Percentiles rank a stretch among this genome's conserved stretches.
Evolutionary conservation across 768 basidiomycete genomes (phyloP).

Genomic region (Lentinula aciculospora): DNA sequence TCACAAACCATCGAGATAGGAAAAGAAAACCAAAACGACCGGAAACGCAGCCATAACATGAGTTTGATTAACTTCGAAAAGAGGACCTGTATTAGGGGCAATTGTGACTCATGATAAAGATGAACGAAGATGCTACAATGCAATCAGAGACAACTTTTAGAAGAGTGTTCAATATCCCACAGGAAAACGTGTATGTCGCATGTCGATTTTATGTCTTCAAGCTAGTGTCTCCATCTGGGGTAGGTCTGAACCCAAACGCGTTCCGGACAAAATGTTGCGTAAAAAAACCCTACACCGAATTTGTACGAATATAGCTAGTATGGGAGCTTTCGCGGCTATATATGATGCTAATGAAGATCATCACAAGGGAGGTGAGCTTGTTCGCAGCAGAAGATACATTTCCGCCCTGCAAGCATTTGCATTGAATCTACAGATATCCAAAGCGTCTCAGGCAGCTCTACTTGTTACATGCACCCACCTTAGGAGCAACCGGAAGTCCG

Average conservation of each 20-base stretch:
- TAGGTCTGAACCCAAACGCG: background rate
- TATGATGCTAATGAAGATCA: too few species aligned
- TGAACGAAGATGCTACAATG: background rate
- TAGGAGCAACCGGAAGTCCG: too few species aligned
- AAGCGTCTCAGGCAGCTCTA: too few species aligned
- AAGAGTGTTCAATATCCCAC: background rate
- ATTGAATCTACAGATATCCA: too few species aligned
- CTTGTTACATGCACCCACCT: too few species aligned
- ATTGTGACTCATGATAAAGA: too few species aligned
- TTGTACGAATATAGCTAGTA: too few species aligned
- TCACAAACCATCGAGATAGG: background rate
- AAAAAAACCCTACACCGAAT: background rate
- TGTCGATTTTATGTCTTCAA: background rate
- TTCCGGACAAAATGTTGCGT: background rate
- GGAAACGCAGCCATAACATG: background rate
- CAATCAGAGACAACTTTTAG: background rate
- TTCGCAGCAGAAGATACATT: too few species aligned
- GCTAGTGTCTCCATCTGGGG: background rate
- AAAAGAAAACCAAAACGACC: background rate
- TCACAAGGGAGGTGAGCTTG: too few species aligned
- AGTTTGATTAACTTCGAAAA: background rate
- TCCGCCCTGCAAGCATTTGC: too few species aligned
- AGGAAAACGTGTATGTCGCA: background rate
- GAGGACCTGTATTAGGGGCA: background rate
- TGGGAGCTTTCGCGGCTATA: too few species aligned